phyloP scores from a whole-genome alignment of 441 rosid species.

The Adansonia grandidieri region DNA sequence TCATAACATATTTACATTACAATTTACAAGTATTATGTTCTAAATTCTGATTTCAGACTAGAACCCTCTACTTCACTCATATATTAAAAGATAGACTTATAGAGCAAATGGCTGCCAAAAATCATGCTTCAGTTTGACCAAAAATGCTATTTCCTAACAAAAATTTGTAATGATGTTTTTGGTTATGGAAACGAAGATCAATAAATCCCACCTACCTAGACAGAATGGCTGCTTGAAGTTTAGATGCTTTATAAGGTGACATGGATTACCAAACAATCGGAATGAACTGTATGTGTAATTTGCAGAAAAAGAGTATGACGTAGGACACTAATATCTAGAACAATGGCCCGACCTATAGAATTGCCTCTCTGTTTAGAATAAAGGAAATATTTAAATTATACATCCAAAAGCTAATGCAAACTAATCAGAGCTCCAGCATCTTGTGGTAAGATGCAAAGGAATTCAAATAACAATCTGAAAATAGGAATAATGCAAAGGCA shows the following conservation, averaged over 20 bases:
- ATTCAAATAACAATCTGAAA: not conserved
- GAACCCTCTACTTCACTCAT: constrained; percentile 6
- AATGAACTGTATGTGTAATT: not conserved
- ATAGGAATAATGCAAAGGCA: not conserved
- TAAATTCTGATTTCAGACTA: not conserved
- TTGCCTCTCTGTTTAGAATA: not conserved
- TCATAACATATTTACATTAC: not conserved
- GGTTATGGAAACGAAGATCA: not conserved
- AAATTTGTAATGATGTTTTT: not conserved
- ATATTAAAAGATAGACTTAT: not conserved
- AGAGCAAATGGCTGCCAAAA: not conserved
- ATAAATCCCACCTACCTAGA: not conserved
- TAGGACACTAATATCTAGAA: not conserved
- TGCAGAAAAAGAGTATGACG: not conserved
- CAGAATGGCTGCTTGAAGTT: not conserved
- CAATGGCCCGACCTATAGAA: not conserved
- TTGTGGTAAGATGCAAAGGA: not conserved
- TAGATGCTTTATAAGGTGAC: not conserved
- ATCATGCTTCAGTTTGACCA: not conserved
- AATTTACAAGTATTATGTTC: constrained; percentile 8
- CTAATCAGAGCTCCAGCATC: not conserved
- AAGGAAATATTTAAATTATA: not conserved
- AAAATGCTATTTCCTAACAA: not conserved
- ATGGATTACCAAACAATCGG: not conserved
- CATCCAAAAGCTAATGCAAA: not conserved